Evolutionary conservation across 1,284 basidiomycete species (phyloP).

Genomic region (Sporisorium graminicola): DNA sequence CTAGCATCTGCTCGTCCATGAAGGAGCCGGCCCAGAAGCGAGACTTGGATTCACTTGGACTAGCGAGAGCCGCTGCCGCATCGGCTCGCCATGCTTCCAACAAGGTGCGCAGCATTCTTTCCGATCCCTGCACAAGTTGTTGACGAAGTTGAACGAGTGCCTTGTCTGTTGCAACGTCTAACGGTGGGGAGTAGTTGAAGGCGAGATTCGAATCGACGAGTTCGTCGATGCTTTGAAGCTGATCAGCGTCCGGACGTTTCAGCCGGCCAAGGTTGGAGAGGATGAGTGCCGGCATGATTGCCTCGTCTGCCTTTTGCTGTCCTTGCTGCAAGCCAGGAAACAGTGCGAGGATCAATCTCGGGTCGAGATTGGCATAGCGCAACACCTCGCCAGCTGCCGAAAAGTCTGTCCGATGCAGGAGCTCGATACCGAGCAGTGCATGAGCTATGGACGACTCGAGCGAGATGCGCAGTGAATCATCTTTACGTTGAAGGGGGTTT

Average conservation of each 20-base stretch:
- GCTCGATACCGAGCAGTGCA: constrained; percentile 38
- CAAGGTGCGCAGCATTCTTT: constrained; percentile 40
- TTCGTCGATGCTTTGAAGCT: constrained; percentile 26
- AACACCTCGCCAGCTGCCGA: constrained; percentile 27
- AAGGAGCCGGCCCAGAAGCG: constrained; percentile 23
- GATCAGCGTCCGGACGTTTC: neutral
- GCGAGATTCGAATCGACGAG: constrained; percentile 39
- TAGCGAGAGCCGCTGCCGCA: constrained; percentile 5
- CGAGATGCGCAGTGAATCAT: constrained; percentile 4
- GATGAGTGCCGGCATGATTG: constrained; percentile 29
- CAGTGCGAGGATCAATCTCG: constrained; percentile 41
- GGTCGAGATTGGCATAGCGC: constrained; percentile 34
- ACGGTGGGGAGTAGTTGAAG: constrained; percentile 54
- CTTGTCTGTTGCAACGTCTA: constrained; percentile 32
- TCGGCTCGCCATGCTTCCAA: constrained; percentile 27
- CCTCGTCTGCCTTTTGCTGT: constrained; percentile 8
- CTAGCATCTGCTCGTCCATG: constrained; percentile 45
- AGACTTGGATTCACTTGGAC: neutral
- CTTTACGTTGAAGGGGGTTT: neutral
- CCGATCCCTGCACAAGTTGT: constrained; percentile 22
- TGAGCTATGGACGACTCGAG: constrained; percentile 32
- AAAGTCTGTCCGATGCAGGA: constrained; percentile 47
- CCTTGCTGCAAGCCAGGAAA: constrained; percentile 19
- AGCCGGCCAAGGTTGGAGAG: constrained; percentile 16
- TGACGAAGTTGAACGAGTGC: constrained; percentile 20